Conservation (phyloP, 352 stramenopile genomes). For the Sclerospora graminicola region DNA sequence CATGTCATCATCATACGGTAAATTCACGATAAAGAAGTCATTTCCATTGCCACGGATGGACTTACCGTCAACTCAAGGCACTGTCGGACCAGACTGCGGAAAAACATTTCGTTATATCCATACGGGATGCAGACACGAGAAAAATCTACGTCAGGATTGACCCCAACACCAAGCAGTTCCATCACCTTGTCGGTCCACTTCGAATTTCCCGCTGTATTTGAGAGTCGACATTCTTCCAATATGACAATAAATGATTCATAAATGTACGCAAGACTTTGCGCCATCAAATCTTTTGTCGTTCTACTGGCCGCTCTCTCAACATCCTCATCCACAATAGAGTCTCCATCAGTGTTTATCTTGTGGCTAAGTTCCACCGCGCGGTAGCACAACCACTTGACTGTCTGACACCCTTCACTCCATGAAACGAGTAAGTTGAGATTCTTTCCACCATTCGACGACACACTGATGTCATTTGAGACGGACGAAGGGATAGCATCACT, state of each 20-base stretch:
- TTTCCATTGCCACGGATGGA: no score
- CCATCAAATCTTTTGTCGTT: conserved; percentile 18
- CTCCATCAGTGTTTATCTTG: conserved; percentile 16
- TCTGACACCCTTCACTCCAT: conserved; percentile 31
- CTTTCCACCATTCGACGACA: conserved; percentile 4
- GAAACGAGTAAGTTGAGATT: conserved; percentile 19
- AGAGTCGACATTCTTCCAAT: conserved; percentile 25
- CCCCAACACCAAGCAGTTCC: conserved; percentile 24
- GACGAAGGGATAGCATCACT: conserved; percentile 8
- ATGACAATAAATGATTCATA: conserved; percentile 28
- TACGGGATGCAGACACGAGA: conserved; percentile 2
- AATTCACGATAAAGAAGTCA: no score
- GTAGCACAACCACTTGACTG: conserved; percentile 41
- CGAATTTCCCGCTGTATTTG: conserved; percentile 11
- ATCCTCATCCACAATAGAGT: no score
- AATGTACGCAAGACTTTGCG: conserved; percentile 23
- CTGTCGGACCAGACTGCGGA: conserved; percentile 36
- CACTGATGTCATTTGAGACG: background rate
- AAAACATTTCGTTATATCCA: conserved; percentile 25
- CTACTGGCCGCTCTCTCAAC: no score
- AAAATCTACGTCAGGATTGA: conserved; percentile 10
- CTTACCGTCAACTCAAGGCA: conserved; percentile 39
- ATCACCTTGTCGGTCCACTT: conserved; percentile 22
- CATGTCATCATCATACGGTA: conserved; percentile 2
- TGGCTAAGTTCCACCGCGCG: conserved; percentile 18